Percentiles rank a stretch among this genome's conserved stretches.
Conservation (phyloP, 2,329 filamentous ascomycete species). For the Aureobasidium melanogenum region DNA sequence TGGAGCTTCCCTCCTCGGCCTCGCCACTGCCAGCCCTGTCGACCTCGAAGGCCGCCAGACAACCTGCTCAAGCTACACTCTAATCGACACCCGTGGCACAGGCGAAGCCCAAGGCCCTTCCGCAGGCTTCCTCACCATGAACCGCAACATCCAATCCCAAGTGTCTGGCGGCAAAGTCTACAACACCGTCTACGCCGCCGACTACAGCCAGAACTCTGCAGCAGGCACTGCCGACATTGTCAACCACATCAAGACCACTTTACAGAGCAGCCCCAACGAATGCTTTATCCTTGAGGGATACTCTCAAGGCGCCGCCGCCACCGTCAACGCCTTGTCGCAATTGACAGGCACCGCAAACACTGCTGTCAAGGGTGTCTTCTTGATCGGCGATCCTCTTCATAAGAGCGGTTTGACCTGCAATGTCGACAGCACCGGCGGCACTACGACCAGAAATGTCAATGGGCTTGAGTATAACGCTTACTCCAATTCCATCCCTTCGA, state of each 20-base stretch:
- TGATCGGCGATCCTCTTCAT: constrained; percentile 28
- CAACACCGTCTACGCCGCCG: constrained; percentile 29
- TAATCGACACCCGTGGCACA: constrained; percentile 23
- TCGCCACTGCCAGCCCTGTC: neutral
- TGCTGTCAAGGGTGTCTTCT: constrained; percentile 30
- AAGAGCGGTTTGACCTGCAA: constrained; percentile 27
- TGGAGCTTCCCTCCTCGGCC: neutral
- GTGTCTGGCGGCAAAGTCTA: constrained; percentile 28
- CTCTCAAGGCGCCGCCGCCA: constrained; percentile 30
- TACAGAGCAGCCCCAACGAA: constrained; percentile 20
- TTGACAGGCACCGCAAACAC: constrained; percentile 26
- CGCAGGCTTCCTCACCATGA: constrained; percentile 27
- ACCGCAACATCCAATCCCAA: constrained; percentile 20
- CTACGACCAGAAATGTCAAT: constrained; percentile 25
- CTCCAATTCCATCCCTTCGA: constrained; percentile 19
- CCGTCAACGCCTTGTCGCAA: constrained; percentile 25
- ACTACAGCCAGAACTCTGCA: constrained; percentile 20
- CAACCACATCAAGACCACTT: constrained; percentile 23
- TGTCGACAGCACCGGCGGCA: constrained; percentile 27
- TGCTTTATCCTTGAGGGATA: constrained; percentile 33
- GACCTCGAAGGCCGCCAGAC: neutral
- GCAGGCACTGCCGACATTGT: constrained; percentile 27
- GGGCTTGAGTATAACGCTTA: constrained; percentile 16
- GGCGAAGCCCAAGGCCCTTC: constrained; percentile 19
- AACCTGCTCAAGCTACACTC: neutral